Evolutionary conservation across 2,329 filamentous ascomycete species (phyloP), one percentile per base, ranked within the genome.

Genomic region (Nigrospora sphaerica): DNA sequence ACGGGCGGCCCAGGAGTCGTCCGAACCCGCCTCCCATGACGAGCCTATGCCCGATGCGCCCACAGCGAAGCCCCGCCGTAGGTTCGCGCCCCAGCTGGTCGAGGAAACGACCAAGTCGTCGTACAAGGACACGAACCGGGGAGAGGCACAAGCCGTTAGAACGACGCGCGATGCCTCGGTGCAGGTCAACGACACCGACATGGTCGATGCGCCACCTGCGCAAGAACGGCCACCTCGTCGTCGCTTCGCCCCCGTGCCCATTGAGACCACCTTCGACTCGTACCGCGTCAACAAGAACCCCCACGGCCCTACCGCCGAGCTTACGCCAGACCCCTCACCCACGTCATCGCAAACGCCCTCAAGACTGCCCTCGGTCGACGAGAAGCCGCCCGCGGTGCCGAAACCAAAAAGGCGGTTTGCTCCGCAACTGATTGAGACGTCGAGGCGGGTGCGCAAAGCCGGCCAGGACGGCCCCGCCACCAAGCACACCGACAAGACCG

Each of bases 371-470:
- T 42, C 49, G 42, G 51, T 48, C 45, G 39, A 39, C 37, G 48
- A 52, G 59, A 61, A 55, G 59, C 58, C 47, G 38, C 54, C 61
- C 13, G 43, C 50, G 38, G 57, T 55, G 37, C 57, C 52, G 28
- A 62, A 58, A 42, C 59, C 61, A 35, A 67, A 66, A 55, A 72
- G 75, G 52, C 69, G 70, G 49, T 95, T 95, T 62, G 77, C 83
- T 31, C 89, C 89, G 12, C 85, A 92, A 57, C 72, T 95, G 46
- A 83, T 95, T 51, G 88, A 92, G 64, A 91, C 87, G 3, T 85
- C 85, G 4, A 80, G 82, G 56, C 77, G 89, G 45, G 81, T 82
- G 32, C 80, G 85, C 52, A 81, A 81, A 57, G 77, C 77, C 14
- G 81, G 81, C 17, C 84, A 89, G 55, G 64, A 74, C 1, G 75